Percentiles rank a stretch among this genome's conserved stretches.
Conservation (phyloP, 495 filamentous ascomycete genomes). For the Trichoderma erinaceum region DNA sequence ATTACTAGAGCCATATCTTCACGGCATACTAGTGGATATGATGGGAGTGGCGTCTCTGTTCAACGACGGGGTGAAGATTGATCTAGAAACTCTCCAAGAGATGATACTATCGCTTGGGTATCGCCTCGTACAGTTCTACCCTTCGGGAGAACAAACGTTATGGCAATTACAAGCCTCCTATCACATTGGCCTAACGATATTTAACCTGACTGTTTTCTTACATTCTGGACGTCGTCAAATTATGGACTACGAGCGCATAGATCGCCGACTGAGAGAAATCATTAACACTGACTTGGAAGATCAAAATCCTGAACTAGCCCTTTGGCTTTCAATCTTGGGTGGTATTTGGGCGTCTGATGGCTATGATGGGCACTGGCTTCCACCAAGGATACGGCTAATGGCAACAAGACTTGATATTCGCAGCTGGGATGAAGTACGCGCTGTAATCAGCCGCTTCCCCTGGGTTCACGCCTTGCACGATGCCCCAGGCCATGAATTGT, state of each 20-base stretch:
- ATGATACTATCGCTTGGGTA: slow-evolving; percentile 24
- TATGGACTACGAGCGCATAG: slow-evolving; percentile 18
- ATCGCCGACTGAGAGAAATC: slow-evolving; percentile 19
- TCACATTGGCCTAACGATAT: slow-evolving; percentile 24
- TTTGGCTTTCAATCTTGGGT: slow-evolving; percentile 24
- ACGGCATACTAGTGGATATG: not conserved
- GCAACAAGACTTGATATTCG: slow-evolving; percentile 16
- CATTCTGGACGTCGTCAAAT: slow-evolving; percentile 21
- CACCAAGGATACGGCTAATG: slow-evolving; percentile 18
- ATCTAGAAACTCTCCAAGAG: slow-evolving; percentile 21
- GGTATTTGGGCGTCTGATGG: slow-evolving; percentile 23
- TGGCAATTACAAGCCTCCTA: slow-evolving; percentile 16
- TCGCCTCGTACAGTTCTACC: slow-evolving; percentile 22
- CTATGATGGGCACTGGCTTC: slow-evolving; percentile 15
- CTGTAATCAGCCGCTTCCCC: slow-evolving; percentile 20
- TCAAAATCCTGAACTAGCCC: slow-evolving; percentile 16
- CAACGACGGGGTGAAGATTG: slow-evolving; percentile 19
- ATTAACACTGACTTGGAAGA: slow-evolving; percentile 14
- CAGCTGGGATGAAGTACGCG: slow-evolving; percentile 20
- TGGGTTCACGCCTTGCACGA: slow-evolving; percentile 27
- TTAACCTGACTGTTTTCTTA: slow-evolving; percentile 25
- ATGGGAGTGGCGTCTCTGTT: slow-evolving; percentile 14
- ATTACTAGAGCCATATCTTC: not conserved
- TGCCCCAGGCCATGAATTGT: slow-evolving; percentile 20
- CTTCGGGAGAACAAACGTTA: slow-evolving; percentile 16